phyloP scores from a whole-genome alignment of 768 basidiomycete species.

The Tricholoma matsutake region DNA sequence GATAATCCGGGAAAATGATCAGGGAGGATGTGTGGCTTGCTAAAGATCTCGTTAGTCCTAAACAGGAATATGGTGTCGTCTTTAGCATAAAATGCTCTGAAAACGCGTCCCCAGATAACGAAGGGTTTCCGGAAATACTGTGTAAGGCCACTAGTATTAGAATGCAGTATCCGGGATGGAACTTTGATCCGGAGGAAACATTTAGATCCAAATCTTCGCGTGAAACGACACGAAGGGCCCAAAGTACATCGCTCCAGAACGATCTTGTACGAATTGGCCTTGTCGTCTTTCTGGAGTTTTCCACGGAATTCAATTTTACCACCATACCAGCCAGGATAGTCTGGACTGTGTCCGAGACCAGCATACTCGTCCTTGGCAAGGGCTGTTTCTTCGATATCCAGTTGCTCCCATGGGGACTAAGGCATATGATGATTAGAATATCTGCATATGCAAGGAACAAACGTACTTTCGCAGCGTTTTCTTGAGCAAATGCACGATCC shows the following conservation, averaged over 20 bases:
- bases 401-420: constrained; percentile 61
- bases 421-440: background rate
- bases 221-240: constrained; percentile 54
- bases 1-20: constrained; percentile 18
- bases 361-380: constrained; percentile 30
- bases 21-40: constrained; percentile 15
- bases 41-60: constrained; percentile 46
- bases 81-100: constrained; percentile 59
- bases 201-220: constrained; percentile 63
- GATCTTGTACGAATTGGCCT: constrained; percentile 31
- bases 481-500: constrained; percentile 34
- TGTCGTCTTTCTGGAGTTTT: constrained; percentile 24
- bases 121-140: constrained; percentile 47
- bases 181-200: constrained; percentile 51
- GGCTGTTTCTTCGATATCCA: constrained; percentile 51
- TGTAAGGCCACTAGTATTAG: constrained; percentile 28
- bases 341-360: constrained; percentile 41
- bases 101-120: constrained; percentile 51
- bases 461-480: constrained; percentile 31
- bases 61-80: constrained; percentile 55
- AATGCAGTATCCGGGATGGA: constrained; percentile 29
- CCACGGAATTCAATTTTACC: constrained; percentile 57
- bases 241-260: constrained; percentile 47
- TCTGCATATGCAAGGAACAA: background rate
- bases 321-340: constrained; percentile 50